These are phyloP conservation scores for Picochlorum sp. DNA, from an alignment of 139 green algal species.

Conservation along the genomic window DNA sequence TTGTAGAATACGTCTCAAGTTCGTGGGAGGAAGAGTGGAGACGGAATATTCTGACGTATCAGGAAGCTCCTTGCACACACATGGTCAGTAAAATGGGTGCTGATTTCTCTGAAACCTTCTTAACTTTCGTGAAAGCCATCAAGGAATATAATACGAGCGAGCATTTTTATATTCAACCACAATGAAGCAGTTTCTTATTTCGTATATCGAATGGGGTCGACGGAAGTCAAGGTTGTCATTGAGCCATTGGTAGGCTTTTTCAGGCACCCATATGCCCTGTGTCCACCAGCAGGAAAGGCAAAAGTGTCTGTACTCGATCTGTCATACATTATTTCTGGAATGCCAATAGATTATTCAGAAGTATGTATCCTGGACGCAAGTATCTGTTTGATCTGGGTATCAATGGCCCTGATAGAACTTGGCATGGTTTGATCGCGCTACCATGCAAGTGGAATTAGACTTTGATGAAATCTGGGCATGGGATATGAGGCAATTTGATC, in stretches of 20 bases:
- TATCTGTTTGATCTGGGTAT: background rate
- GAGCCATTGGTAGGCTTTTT: constrained; percentile 2
- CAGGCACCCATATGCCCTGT: constrained; percentile 3
- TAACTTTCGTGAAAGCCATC: background rate
- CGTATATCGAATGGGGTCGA: background rate
- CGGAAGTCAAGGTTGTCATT: background rate
- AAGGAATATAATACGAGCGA: background rate
- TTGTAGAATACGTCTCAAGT: background rate
- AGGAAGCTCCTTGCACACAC: background rate
- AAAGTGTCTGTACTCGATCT: background rate
- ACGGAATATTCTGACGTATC: background rate
- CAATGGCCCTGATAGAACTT: constrained; percentile 1
- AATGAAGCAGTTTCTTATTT: background rate
- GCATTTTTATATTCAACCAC: background rate
- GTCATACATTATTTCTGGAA: constrained; percentile 2
- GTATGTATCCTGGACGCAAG: constrained; percentile 3
- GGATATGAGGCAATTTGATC: background rate
- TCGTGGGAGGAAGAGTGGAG: background rate
- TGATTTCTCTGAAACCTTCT: background rate
- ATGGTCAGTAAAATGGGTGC: background rate
- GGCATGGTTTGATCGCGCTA: background rate
- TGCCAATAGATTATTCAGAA: background rate
- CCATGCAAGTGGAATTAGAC: background rate
- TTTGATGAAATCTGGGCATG: constrained; percentile 4
- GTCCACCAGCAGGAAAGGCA: background rate